phyloP scores from a whole-genome alignment of 305 asterid genomes.

The Andrographis paniculata region DNA sequence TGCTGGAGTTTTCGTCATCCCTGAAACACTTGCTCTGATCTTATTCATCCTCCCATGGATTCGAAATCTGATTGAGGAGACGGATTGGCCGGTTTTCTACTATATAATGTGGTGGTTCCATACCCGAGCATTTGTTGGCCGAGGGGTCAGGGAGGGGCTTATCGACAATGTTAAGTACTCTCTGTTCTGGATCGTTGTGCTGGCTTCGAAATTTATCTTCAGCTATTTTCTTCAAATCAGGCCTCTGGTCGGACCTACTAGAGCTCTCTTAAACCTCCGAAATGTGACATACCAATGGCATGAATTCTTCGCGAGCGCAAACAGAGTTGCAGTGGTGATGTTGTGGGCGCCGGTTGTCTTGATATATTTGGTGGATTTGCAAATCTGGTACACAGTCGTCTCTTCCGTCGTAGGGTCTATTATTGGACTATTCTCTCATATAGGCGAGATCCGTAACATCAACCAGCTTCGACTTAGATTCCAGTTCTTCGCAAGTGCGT shows the following conservation, averaged over 20 bases:
- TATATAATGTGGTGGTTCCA: constrained; percentile 87
- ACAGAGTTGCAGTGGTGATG: constrained; percentile 59
- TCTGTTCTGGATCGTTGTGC: constrained; percentile 59
- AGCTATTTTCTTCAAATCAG: constrained; percentile 86
- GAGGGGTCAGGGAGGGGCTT: constrained; percentile 92
- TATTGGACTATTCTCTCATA: constrained; percentile 66
- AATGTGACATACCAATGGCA: constrained; percentile 56
- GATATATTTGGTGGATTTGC: constrained; percentile 84
- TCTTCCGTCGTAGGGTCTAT: constrained; percentile 61
- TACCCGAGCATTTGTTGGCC: constrained; percentile 65
- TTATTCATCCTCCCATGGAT: constrained; percentile 78
- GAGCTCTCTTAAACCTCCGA: constrained; percentile 37
- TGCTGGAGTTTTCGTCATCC: constrained; percentile 64
- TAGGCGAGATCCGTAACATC: constrained; percentile 85
- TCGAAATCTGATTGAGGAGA: constrained; percentile 69
- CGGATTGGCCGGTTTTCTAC: constrained; percentile 49
- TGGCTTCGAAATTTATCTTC: constrained; percentile 64
- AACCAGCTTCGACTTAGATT: constrained; percentile 79
- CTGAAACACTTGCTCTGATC: constrained; percentile 66
- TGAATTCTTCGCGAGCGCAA: constrained; percentile 76
- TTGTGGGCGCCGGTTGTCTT: constrained; percentile 84
- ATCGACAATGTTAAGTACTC: constrained; percentile 64
- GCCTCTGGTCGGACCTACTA: constrained; percentile 90
- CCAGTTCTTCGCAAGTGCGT: constrained; percentile 95
- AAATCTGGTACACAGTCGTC: constrained; percentile 68